Evolutionary conservation across 768 basidiomycete species (phyloP).

Genomic region (Grammothele lineata): DNA sequence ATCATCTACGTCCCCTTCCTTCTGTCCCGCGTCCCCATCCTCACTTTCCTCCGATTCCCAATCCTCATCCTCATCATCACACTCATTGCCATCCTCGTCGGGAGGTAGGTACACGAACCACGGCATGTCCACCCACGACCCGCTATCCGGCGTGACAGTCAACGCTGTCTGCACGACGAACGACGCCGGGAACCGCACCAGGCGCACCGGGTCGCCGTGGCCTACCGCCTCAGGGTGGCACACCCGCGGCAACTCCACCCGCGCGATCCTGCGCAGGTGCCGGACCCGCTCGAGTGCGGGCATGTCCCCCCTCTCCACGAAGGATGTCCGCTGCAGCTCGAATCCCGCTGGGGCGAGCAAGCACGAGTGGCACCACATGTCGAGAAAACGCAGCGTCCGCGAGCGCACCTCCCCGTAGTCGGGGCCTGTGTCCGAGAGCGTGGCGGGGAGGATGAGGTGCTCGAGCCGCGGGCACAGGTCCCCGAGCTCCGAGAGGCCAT

Average conservation of each 20-base stretch:
- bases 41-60: not conserved
- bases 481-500: not conserved
- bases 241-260: not conserved
- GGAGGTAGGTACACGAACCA: not conserved
- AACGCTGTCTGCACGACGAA: not conserved
- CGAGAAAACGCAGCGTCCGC: not conserved
- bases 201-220: not conserved
- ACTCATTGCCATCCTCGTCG: not conserved
- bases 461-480: not conserved
- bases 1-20: not conserved
- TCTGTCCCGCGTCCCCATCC: not conserved
- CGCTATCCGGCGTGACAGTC: not conserved
- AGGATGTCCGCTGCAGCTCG: not conserved
- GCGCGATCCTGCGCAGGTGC: not conserved
- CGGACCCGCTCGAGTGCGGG: not conserved
- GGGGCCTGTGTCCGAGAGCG: not conserved
- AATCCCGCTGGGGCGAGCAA: not conserved
- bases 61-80: not conserved
- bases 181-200: not conserved
- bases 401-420: not conserved
- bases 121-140: not conserved
- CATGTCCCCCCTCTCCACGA: not conserved
- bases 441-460: conserved; percentile 1
- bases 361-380: not conserved
- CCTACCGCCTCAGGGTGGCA: not conserved